Conservation (phyloP, 2,329 filamentous ascomycete genomes). For the Trichoderma hamatum region DNA sequence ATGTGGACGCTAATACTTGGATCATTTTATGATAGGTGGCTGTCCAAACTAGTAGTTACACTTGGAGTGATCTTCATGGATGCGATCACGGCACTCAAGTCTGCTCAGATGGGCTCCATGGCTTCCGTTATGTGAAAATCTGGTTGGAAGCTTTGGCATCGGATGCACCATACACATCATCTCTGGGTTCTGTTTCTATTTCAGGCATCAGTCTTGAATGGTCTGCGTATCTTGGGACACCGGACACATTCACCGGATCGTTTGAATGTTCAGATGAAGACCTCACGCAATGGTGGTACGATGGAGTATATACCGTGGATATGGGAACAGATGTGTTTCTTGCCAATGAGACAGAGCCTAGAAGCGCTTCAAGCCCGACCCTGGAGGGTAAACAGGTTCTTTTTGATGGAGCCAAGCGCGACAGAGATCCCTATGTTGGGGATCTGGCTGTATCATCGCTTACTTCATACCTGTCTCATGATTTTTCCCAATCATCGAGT, state of each 20-base stretch:
- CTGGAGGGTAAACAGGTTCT: slow-evolving; percentile 52
- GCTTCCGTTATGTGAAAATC: slow-evolving; percentile 56
- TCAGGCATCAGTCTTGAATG: slow-evolving; percentile 47
- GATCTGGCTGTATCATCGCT: slow-evolving; percentile 54
- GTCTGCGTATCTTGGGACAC: slow-evolving; percentile 50
- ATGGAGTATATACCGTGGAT: slow-evolving; percentile 57
- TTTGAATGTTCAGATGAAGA: slow-evolving; percentile 56
- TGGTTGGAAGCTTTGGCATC: slow-evolving; percentile 47
- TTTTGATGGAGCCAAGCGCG: slow-evolving; percentile 55
- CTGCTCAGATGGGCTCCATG: slow-evolving; percentile 56
- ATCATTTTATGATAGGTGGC: slow-evolving; percentile 33
- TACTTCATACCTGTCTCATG: slow-evolving; percentile 53
- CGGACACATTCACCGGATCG: slow-evolving; percentile 53
- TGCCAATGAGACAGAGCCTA: slow-evolving; percentile 53
- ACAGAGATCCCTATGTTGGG: slow-evolving; percentile 57
- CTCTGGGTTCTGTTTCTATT: slow-evolving; percentile 49
- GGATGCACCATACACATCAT: slow-evolving; percentile 50
- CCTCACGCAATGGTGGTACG: slow-evolving; percentile 57
- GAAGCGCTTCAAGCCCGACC: slow-evolving; percentile 47
- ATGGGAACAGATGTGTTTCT: slow-evolving; percentile 51
- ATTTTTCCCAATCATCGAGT: slow-evolving; percentile 43
- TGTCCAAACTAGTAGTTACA: slow-evolving; percentile 46
- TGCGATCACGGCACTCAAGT: slow-evolving; percentile 49
- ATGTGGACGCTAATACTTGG: not conserved
- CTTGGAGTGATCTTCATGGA: slow-evolving; percentile 50